Conservation (phyloP, 129 eudicot species). For the Arctium minus region DNA sequence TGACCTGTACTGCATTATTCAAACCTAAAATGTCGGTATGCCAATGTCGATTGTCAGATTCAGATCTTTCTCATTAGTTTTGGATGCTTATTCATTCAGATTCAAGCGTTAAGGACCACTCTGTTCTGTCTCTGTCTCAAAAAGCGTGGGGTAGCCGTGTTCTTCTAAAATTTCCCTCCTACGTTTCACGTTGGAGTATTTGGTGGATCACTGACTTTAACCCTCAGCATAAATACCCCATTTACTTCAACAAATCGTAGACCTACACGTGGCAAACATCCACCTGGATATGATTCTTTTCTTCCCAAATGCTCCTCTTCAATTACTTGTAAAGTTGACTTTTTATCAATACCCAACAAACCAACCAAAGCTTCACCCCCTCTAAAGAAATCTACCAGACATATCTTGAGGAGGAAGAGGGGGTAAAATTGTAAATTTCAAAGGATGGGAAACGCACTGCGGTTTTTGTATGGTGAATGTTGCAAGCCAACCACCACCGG, state of each 20-base stretch:
- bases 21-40: conserved; percentile 8
- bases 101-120: conserved; percentile 3
- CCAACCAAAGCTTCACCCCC: neutral
- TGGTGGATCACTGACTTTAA: conserved; percentile 12
- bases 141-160: conserved; percentile 17
- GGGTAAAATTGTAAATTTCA: conserved; percentile 17
- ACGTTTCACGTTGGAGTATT: conserved; percentile 21
- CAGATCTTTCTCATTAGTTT: neutral
- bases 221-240: neutral
- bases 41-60: conserved; percentile 2
- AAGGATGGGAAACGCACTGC: conserved; percentile 78
- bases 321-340: neutral
- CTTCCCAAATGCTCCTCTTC: conserved; percentile 14
- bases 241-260: conserved; percentile 6
- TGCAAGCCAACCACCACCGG: conserved; percentile 45
- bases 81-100: conserved; percentile 6
- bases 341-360: neutral
- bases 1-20: conserved; percentile 14
- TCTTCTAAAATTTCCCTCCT: neutral
- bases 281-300: neutral
- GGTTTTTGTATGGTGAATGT: conserved; percentile 59
- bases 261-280: conserved; percentile 24
- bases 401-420: neutral
- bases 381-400: neutral
- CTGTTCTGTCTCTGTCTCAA: conserved; percentile 14